These are phyloP conservation scores for Phenoliferia sp. DNA, from an alignment of 1,284 basidiomycete species.

Conservation along the genomic window DNA sequence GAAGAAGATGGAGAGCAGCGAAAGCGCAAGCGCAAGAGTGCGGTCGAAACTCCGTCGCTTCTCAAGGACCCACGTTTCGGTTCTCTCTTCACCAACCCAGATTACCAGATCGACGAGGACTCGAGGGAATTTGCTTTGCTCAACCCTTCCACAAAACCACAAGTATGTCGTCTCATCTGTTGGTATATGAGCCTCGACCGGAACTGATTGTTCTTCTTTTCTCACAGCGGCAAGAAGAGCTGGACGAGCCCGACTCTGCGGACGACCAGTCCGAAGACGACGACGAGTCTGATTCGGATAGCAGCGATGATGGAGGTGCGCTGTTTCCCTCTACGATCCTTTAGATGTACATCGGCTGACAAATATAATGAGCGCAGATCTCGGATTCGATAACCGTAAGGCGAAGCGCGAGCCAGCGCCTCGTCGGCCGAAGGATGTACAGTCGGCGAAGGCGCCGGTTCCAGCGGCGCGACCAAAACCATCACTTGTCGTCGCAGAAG, in stretches of 20 bases:
- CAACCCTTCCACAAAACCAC: slow-evolving; percentile 67
- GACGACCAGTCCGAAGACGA: slow-evolving; percentile 54
- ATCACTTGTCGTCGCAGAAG: slow-evolving; percentile 25
- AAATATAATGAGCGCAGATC: slow-evolving; percentile 41
- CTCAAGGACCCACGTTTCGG: slow-evolving; percentile 86
- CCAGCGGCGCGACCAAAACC: slow-evolving; percentile 25
- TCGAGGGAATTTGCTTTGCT: slow-evolving; percentile 83
- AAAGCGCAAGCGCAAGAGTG: slow-evolving; percentile 44
- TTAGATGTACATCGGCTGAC: slow-evolving; percentile 13
- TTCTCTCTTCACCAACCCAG: slow-evolving; percentile 87
- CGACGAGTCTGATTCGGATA: slow-evolving; percentile 19
- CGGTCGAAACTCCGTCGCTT: slow-evolving; percentile 49
- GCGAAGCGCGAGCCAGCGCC: slow-evolving; percentile 12
- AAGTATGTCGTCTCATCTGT: slow-evolving; percentile 43
- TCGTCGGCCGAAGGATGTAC: slow-evolving; percentile 19
- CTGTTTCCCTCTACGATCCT: neutral
- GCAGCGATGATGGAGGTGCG: slow-evolving; percentile 22
- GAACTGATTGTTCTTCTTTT: slow-evolving; percentile 34
- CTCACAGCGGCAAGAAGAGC: slow-evolving; percentile 38
- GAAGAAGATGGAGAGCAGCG: slow-evolving; percentile 38
- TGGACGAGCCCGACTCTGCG: slow-evolving; percentile 48
- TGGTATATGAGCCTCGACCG: neutral
- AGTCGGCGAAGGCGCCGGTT: slow-evolving; percentile 10
- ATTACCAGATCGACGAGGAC: slow-evolving; percentile 84
- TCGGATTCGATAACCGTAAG: slow-evolving; percentile 41